These are phyloP conservation scores for Monoraphidium neglectum DNA, from an alignment of 139 green algal genomes.

Conservation along the genomic window DNA sequence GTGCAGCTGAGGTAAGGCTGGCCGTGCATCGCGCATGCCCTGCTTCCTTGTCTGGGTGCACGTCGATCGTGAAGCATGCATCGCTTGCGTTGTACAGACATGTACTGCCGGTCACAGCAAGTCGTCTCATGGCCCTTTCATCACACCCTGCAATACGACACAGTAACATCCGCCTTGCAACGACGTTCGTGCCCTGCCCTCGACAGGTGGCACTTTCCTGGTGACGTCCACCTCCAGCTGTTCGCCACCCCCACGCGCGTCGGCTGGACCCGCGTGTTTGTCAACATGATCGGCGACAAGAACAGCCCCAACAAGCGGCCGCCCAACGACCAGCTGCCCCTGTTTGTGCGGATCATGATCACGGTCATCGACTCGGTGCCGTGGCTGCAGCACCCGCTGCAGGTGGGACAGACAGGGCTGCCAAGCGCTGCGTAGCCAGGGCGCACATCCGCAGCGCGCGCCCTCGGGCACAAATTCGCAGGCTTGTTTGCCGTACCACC, in stretches of 20 bases:
- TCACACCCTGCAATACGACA: neutral
- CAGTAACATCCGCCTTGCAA: neutral
- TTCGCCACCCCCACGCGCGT: slow-evolving; percentile 7
- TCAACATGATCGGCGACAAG: neutral
- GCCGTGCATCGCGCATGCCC: no score
- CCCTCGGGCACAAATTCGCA: no score
- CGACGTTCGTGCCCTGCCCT: neutral
- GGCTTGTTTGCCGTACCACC: no score
- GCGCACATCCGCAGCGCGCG: no score
- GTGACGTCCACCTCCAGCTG: neutral
- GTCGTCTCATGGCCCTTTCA: no score
- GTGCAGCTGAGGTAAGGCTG: no score
- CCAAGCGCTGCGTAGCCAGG: no score
- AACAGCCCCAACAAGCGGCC: neutral
- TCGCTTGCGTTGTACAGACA: no score
- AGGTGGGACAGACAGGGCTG: no score
- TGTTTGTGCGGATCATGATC: neutral
- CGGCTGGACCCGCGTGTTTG: slow-evolving; percentile 13
- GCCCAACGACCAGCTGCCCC: neutral
- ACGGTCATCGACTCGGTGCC: neutral
- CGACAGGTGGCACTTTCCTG: neutral
- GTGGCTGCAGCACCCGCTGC: neutral
- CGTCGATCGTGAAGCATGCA: no score
- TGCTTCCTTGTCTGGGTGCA: no score
- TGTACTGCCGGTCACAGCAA: no score